Evolutionary conservation across 371 early-diverging fungal genomes (phyloP).

Genomic region (Mucor sp.): DNA sequence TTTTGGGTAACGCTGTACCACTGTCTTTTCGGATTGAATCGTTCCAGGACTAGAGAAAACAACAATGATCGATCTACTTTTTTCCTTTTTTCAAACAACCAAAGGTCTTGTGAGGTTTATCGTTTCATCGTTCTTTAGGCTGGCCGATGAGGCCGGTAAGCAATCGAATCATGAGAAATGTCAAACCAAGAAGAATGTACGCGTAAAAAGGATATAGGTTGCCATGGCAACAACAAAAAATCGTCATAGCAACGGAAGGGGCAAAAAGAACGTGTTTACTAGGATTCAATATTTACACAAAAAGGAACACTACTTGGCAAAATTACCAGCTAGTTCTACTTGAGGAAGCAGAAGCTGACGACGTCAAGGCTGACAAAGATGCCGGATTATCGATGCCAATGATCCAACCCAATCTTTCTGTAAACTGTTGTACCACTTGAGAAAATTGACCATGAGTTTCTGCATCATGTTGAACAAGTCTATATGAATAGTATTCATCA

Average conservation of each 20-base stretch:
- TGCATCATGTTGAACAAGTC: slow-evolving; percentile 51
- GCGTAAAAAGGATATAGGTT: not conserved
- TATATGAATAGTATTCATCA: slow-evolving; percentile 12
- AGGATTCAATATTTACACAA: not conserved
- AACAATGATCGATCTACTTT: not conserved
- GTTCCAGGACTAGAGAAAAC: not conserved
- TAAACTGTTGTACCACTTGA: slow-evolving; percentile 61
- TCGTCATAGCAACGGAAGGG: not conserved
- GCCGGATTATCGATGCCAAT: slow-evolving; percentile 47
- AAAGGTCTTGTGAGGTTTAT: not conserved
- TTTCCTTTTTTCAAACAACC: not conserved
- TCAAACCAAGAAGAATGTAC: not conserved
- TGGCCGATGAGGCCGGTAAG: not conserved
- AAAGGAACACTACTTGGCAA: not conserved
- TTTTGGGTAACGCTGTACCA: not conserved
- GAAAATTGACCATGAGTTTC: slow-evolving; percentile 46
- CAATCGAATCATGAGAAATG: not conserved
- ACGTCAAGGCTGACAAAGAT: not conserved
- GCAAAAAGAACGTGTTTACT: not conserved
- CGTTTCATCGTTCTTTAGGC: not conserved
- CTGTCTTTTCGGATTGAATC: not conserved
- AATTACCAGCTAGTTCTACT: not conserved
- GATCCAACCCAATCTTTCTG: slow-evolving; percentile 65
- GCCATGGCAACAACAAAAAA: not conserved
- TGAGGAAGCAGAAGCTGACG: not conserved